Percentiles rank a stretch among this genome's conserved stretches.
These are phyloP conservation scores for Theobroma grandiflorum DNA, from an alignment of 441 rosid genomes.

Conservation along the genomic window DNA sequence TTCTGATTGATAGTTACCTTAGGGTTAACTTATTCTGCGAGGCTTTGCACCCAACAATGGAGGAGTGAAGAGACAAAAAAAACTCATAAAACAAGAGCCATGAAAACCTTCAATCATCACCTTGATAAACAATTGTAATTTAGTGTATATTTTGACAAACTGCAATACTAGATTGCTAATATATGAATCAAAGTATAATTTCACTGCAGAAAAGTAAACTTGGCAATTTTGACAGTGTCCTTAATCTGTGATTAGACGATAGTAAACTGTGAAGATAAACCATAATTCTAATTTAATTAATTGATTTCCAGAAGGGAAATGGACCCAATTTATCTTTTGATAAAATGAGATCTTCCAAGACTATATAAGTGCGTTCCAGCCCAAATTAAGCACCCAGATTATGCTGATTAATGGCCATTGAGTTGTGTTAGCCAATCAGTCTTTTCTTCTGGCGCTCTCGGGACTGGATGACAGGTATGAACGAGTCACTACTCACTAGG, in stretches of 20 bases:
- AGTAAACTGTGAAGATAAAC: background rate
- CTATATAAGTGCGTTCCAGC: background rate
- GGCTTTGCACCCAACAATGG: background rate
- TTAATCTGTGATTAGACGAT: background rate
- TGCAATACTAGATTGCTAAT: background rate
- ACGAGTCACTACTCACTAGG: background rate
- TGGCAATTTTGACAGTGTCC: background rate
- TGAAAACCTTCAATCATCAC: background rate
- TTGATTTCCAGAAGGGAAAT: background rate
- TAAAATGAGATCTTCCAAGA: background rate
- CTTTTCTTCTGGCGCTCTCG: background rate
- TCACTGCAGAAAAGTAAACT: background rate
- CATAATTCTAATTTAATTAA: background rate
- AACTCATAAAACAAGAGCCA: background rate
- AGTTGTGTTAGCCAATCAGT: background rate
- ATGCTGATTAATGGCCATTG: background rate
- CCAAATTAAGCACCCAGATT: background rate
- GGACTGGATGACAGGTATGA: slow-evolving; percentile 7
- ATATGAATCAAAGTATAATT: background rate
- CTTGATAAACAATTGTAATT: background rate
- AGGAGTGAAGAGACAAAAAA: background rate
- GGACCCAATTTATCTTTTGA: background rate
- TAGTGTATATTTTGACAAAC: background rate
- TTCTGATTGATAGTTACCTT: background rate
- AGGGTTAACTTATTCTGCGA: background rate